Conservation (phyloP, 208 protist genomes). For the Leishmania tarentolae region DNA sequence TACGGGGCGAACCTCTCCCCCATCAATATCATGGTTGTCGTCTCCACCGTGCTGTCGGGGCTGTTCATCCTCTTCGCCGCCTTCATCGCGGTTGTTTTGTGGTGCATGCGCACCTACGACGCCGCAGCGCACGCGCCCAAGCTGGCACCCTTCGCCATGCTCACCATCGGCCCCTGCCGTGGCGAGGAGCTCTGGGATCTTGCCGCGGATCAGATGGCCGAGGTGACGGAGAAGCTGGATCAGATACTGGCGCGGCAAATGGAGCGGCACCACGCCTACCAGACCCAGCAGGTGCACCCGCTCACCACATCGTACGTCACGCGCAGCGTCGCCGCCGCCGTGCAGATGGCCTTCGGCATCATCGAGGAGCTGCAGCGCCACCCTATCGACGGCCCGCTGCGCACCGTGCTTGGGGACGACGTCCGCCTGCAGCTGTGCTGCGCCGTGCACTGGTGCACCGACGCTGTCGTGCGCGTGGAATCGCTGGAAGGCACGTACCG, state of each 20-base stretch:
- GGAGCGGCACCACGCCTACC: constrained; percentile 51
- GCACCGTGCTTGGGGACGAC: constrained; percentile 57
- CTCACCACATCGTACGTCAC: constrained; percentile 66
- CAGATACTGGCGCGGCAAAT: constrained; percentile 46
- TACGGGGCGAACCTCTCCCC: constrained; percentile 8
- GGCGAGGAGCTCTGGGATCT: constrained; percentile 73
- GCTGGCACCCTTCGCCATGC: constrained; percentile 68
- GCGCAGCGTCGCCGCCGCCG: constrained; percentile 43
- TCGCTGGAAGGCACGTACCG: constrained; percentile 33
- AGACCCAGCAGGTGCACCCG: constrained; percentile 73
- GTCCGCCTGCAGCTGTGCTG: constrained; percentile 56
- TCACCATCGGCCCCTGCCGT: constrained; percentile 65
- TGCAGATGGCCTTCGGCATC: constrained; percentile 63
- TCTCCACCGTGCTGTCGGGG: not conserved
- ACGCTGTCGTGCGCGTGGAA: constrained; percentile 61
- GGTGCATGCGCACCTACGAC: constrained; percentile 59
- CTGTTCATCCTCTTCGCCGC: constrained; percentile 36
- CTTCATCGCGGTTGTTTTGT: constrained; percentile 33
- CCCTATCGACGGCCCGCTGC: constrained; percentile 64
- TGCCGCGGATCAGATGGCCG: constrained; percentile 57
- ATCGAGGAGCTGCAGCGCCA: constrained; percentile 56
- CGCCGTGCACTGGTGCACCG: constrained; percentile 80
- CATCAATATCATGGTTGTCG: constrained; percentile 10
- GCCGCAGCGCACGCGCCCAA: constrained; percentile 67
- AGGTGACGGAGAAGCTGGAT: constrained; percentile 51